A percentile compares a stretch with the other conserved stretches of the same genome.
Conservation (phyloP, 306 rosid genomes). For the Corylus heterophylla region DNA sequence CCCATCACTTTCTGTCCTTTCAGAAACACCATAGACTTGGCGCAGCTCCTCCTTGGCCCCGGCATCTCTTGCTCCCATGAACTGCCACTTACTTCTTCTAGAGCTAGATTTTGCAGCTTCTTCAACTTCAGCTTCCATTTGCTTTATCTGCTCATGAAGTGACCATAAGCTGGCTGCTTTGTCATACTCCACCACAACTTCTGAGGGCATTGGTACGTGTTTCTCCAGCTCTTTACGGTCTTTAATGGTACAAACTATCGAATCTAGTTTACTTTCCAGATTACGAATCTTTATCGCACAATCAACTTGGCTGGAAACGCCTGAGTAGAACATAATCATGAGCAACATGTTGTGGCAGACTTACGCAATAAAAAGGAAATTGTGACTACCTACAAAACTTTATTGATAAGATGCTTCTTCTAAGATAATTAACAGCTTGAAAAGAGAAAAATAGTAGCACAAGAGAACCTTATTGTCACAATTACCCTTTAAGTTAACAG, state of each 20-base stretch:
- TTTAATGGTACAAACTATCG: conserved; percentile 90
- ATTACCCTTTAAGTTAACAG: conserved; percentile 92
- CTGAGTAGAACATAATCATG: conserved; percentile 54
- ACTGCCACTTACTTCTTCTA: conserved; percentile 98
- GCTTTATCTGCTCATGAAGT: conserved; percentile 92
- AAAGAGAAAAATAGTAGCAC: conserved; percentile 15
- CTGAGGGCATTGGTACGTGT: conserved; percentile 98
- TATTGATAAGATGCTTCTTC: neutral
- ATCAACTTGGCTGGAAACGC: conserved; percentile 96
- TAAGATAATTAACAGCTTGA: conserved; percentile 15
- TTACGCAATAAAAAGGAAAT: neutral
- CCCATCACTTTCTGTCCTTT: conserved; percentile 98
- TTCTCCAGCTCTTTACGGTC: conserved; percentile 98
- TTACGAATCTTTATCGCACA: conserved; percentile 98
- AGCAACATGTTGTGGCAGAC: neutral
- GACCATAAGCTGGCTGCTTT: conserved; percentile 93
- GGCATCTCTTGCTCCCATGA: conserved; percentile 99
- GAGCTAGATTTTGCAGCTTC: conserved; percentile 94
- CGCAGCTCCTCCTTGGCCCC: conserved; percentile 96
- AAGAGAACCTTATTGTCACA: conserved; percentile 22
- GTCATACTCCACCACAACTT: conserved; percentile 86
- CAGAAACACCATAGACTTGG: conserved; percentile 98
- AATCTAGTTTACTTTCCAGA: conserved; percentile 98
- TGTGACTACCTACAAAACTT: neutral
- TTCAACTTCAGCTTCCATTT: conserved; percentile 95